phyloP scores from a whole-genome alignment of 768 basidiomycete genomes.

The Hebeloma cylindrosporum region DNA sequence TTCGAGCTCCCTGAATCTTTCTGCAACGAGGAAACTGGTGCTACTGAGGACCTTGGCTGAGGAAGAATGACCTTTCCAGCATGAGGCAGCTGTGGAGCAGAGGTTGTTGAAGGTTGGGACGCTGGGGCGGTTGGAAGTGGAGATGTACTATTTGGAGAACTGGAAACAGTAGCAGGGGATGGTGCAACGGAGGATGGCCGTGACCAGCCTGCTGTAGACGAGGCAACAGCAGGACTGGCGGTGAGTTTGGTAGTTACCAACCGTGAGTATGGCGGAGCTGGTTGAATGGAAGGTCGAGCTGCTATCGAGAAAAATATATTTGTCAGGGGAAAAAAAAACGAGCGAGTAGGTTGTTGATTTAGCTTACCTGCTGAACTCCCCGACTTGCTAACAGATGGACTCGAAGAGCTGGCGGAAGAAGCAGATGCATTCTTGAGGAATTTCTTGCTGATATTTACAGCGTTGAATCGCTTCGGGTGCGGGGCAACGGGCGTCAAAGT shows the following conservation, averaged over 20 bases:
- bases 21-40: slow-evolving; percentile 28
- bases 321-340: slow-evolving; percentile 10
- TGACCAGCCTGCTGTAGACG: slow-evolving; percentile 74
- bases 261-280: slow-evolving; percentile 65
- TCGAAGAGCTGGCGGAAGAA: slow-evolving; percentile 43
- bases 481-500: slow-evolving; percentile 37
- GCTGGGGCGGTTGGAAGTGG: slow-evolving; percentile 39
- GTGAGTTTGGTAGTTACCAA: slow-evolving; percentile 89
- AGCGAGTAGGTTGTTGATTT: slow-evolving; percentile 2
- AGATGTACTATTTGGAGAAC: slow-evolving; percentile 46
- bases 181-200: slow-evolving; percentile 75
- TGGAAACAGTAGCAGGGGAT: slow-evolving; percentile 42
- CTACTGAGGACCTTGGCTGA: slow-evolving; percentile 49
- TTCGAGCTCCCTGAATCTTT: slow-evolving; percentile 40
- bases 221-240: slow-evolving; percentile 55
- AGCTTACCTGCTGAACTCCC: slow-evolving; percentile 55
- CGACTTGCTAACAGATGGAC: slow-evolving; percentile 46
- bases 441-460: slow-evolving; percentile 94
- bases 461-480: slow-evolving; percentile 82
- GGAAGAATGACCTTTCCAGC: slow-evolving; percentile 68
- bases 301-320: slow-evolving; percentile 17
- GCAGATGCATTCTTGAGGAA: slow-evolving; percentile 82
- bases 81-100: slow-evolving; percentile 54
- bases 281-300: slow-evolving; percentile 61
- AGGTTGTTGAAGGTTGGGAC: slow-evolving; percentile 31